phyloP scores from a whole-genome alignment of 257 asterid species.

The Ophiorrhiza pumila region DNA sequence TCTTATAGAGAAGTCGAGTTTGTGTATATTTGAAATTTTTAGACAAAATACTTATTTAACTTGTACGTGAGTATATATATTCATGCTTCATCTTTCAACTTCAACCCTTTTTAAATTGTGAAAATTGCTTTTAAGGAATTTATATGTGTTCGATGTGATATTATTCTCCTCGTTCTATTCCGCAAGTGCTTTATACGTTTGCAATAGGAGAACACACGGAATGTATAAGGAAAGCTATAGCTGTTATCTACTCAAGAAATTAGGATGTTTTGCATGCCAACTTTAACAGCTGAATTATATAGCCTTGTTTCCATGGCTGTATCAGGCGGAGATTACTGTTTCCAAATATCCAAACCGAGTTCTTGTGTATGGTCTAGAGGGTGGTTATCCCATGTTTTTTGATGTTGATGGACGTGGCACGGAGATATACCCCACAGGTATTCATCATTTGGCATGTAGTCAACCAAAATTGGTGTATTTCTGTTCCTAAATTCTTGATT shows the following conservation, averaged over 20 bases:
- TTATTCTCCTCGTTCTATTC: background rate
- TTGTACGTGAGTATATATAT: no score
- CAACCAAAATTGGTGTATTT: slow-evolving; percentile 7
- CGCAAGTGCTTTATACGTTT: background rate
- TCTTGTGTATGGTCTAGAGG: slow-evolving; percentile 84
- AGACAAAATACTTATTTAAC: no score
- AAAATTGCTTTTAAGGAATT: background rate
- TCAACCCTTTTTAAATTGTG: no score
- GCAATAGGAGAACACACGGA: background rate
- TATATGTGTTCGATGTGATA: background rate
- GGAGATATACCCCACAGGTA: slow-evolving; percentile 87
- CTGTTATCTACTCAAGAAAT: no score
- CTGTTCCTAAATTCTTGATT: background rate
- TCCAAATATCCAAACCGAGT: slow-evolving; percentile 82
- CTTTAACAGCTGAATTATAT: background rate
- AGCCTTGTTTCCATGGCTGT: slow-evolving; percentile 4
- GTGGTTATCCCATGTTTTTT: slow-evolving; percentile 78
- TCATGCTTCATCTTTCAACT: no score
- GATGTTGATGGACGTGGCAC: slow-evolving; percentile 91
- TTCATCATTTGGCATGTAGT: slow-evolving; percentile 16
- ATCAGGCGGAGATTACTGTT: slow-evolving; percentile 70
- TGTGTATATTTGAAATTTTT: no score
- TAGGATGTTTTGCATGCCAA: background rate
- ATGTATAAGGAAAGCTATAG: background rate
- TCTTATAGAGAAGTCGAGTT: no score